A percentile compares a stretch with the other conserved stretches of the same genome.
Conservation (phyloP, 192 early-diverging fungal species). For the Borealophlyctis nickersoniae region DNA sequence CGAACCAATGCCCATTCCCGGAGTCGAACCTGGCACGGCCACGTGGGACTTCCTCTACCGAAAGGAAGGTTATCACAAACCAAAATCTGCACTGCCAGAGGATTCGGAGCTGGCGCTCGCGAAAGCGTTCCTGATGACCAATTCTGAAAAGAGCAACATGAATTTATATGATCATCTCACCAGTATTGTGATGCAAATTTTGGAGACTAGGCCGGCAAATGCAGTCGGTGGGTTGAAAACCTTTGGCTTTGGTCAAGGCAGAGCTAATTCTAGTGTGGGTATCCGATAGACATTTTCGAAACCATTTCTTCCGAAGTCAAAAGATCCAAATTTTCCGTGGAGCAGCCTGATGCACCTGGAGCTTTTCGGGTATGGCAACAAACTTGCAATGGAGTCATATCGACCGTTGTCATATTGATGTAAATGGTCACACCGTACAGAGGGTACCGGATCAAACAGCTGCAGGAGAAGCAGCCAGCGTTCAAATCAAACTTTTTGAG, state of each 20-base stretch:
- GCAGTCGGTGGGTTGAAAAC: slow-evolving; percentile 40
- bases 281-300: slow-evolving; percentile 39
- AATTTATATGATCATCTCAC: slow-evolving; percentile 54
- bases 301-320: slow-evolving; percentile 43
- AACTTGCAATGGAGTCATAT: not conserved
- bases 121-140: slow-evolving; percentile 41
- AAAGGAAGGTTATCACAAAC: slow-evolving; percentile 38
- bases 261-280: too few relatives aligned
- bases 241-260: too few relatives aligned
- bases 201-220: slow-evolving; percentile 43
- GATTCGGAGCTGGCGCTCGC: slow-evolving; percentile 47
- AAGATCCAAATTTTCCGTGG: slow-evolving; percentile 32
- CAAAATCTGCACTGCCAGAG: slow-evolving; percentile 35
- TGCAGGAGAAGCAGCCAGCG: not conserved
- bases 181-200: slow-evolving; percentile 39
- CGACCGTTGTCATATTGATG: slow-evolving; percentile 14
- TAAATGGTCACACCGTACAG: too few relatives aligned
- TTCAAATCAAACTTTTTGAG: slow-evolving; percentile 41
- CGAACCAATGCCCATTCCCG: not conserved
- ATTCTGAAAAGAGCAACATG: slow-evolving; percentile 40
- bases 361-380: slow-evolving; percentile 29
- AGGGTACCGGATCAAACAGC: not conserved
- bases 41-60: slow-evolving; percentile 24
- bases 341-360: slow-evolving; percentile 28
- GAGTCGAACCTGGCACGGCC: not conserved